Evolutionary conservation across 2,329 filamentous ascomycete species (phyloP), one percentile per base, ranked within the genome.

Genomic region (Coniochaeta sp.): DNA sequence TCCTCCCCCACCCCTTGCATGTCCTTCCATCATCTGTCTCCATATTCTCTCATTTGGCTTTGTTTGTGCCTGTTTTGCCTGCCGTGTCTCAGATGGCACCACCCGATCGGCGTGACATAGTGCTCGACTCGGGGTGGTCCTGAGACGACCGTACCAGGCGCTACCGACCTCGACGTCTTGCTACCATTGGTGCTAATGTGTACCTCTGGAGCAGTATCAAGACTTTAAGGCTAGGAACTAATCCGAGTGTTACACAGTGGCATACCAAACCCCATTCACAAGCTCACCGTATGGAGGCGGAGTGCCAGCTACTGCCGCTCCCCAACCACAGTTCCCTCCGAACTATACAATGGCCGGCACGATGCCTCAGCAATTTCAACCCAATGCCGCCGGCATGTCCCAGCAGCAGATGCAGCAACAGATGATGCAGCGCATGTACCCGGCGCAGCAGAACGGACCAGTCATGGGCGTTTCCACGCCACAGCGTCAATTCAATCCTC

Each of bases 261-360:
- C 81, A 66, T 85, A 81, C 64, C 85, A 84, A 64, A 75, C 82
- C 44, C 82, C 84, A 58, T 87, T 83, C 65, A 79, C 81, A 26
- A 78, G 75, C 67, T 79, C 81, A 38, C 80, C 83, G 6, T 87
- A 86, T 67, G 82, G 81, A 62, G 73, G 79, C 66, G 77, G 79
- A 65, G 73, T 82, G 67, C 76, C 80, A 22, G 75, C 77, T 57
- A 75, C 81, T 40, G 76, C 77, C 64, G 75, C 74, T 50, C 78
- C 78, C 9, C 82, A 83, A 65, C 75, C 74, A 65, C 78, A 78
- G 62, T 71, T 76, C 62, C 74, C 76, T 57, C 74, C 74, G 58
- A 83, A 80, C 69, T 87, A 85, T 67, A 82, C 84, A 76, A 85
- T 86, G 77, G 71, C 73, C 38, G 72, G 77, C 62, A 70, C 77